phyloP scores from a whole-genome alignment of 495 filamentous ascomycete genomes.

The Penicillium pulvis region DNA sequence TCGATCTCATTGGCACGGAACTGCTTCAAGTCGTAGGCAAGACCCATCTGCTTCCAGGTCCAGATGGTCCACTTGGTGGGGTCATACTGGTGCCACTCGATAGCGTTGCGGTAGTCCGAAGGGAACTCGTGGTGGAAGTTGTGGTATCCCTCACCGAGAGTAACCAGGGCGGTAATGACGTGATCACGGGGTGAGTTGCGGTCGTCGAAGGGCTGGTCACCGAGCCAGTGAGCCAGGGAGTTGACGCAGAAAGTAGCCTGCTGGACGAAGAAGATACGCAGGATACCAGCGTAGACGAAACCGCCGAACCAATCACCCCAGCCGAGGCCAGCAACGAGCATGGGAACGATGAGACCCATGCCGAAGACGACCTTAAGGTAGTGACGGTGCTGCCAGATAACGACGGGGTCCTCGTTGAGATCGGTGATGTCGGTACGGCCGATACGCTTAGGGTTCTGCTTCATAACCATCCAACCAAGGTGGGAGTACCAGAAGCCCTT shows the following conservation, averaged over 20 bases:
- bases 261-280: slow-evolving; percentile 97
- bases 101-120: slow-evolving; percentile 97
- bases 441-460: slow-evolving; percentile 90
- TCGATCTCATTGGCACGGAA: slow-evolving; percentile 99
- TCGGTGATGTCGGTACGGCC: slow-evolving; percentile 97
- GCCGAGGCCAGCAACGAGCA: slow-evolving; percentile 77
- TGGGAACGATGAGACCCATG: slow-evolving; percentile 88
- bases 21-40: slow-evolving; percentile 94
- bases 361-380: slow-evolving; percentile 85
- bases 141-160: slow-evolving; percentile 97
- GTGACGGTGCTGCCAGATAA: slow-evolving; percentile 92
- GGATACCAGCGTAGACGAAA: slow-evolving; percentile 92
- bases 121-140: slow-evolving; percentile 99
- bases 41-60: slow-evolving; percentile 88
- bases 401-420: slow-evolving; percentile 91
- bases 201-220: slow-evolving; percentile 98
- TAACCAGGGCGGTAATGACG: slow-evolving; percentile 91
- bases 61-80: slow-evolving; percentile 99
- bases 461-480: slow-evolving; percentile 91
- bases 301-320: slow-evolving; percentile 93
- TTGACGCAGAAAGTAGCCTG: slow-evolving; percentile 99
- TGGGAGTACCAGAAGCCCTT: slow-evolving; percentile 98
- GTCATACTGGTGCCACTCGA: slow-evolving; percentile 98
- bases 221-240: slow-evolving; percentile 97
- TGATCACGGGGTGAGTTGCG: slow-evolving; percentile 98